phyloP scores from a whole-genome alignment of 257 asterid genomes.

The Solanum gracilifrons region DNA sequence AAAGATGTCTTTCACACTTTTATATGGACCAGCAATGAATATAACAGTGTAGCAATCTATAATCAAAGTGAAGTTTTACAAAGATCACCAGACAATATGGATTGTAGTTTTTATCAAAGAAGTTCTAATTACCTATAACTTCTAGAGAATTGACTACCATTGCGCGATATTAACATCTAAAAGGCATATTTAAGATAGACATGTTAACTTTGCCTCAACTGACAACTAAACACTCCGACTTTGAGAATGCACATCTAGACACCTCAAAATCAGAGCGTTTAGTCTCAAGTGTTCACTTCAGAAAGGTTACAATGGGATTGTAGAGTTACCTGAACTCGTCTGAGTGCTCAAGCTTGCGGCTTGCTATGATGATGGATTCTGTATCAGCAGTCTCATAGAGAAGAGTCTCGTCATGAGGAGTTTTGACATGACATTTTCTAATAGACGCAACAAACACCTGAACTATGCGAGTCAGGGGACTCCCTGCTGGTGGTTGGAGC shows the following conservation, averaged over 20 bases:
- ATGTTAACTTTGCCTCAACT: not conserved
- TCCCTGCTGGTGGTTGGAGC: constrained; percentile 75
- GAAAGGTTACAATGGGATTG: not conserved
- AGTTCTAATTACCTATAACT: not conserved
- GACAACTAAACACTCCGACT: not conserved
- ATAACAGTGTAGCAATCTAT: not conserved
- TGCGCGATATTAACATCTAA: not conserved
- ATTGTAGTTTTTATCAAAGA: not conserved
- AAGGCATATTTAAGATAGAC: not conserved
- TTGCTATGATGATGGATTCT: constrained; percentile 46
- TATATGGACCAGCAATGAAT: not conserved
- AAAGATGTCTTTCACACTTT: not conserved
- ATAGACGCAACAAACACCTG: constrained; percentile 66
- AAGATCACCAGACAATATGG: not conserved
- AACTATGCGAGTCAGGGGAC: constrained; percentile 59
- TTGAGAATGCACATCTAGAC: not conserved
- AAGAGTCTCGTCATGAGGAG: constrained; percentile 45
- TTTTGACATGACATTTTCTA: constrained; percentile 22
- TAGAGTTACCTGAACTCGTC: constrained; percentile 46
- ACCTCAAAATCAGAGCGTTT: not conserved
- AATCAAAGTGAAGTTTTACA: not conserved
- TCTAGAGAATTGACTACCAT: not conserved
- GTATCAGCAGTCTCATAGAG: constrained; percentile 54
- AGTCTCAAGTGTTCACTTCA: not conserved
- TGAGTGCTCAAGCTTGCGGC: constrained; percentile 73